Evolutionary conservation across 1,284 basidiomycete genomes (phyloP).

Genomic region (Anthracocystis walkeri): DNA sequence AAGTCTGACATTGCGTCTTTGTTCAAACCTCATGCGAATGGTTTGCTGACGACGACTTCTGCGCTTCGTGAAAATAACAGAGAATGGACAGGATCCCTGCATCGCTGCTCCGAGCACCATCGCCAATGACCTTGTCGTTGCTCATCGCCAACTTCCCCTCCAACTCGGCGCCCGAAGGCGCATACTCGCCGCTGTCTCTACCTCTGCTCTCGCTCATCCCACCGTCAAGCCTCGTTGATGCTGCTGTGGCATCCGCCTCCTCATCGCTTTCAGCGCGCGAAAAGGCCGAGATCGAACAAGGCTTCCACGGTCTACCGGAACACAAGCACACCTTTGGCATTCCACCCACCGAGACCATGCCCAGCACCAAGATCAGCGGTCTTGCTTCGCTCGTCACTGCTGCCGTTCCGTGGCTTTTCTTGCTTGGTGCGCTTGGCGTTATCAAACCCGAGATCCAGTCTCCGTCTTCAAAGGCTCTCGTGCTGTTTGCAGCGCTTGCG

Average conservation of each 20-base stretch:
- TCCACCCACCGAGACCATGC: conserved; percentile 60
- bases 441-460: conserved; percentile 28
- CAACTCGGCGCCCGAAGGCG: conserved; percentile 30
- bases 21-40: background rate
- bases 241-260: conserved; percentile 15
- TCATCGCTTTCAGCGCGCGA: conserved; percentile 23
- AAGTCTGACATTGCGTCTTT: background rate
- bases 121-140: conserved; percentile 40
- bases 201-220: conserved; percentile 36
- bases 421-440: conserved; percentile 32
- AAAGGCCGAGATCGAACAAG: conserved; percentile 46
- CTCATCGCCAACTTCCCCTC: conserved; percentile 50
- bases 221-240: conserved; percentile 20
- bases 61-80: conserved; percentile 5
- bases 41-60: background rate
- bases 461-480: conserved; percentile 24
- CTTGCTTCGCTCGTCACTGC: conserved; percentile 50
- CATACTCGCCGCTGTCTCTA: conserved; percentile 34
- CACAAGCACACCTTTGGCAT: conserved; percentile 58
- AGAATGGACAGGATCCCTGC: conserved; percentile 47
- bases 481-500: conserved; percentile 39
- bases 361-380: conserved; percentile 47
- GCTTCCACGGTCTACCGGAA: conserved; percentile 43
- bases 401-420: conserved; percentile 51
- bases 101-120: conserved; percentile 20